Conservation (phyloP, 305 asterid genomes). For the Solanum hybrid region DNA sequence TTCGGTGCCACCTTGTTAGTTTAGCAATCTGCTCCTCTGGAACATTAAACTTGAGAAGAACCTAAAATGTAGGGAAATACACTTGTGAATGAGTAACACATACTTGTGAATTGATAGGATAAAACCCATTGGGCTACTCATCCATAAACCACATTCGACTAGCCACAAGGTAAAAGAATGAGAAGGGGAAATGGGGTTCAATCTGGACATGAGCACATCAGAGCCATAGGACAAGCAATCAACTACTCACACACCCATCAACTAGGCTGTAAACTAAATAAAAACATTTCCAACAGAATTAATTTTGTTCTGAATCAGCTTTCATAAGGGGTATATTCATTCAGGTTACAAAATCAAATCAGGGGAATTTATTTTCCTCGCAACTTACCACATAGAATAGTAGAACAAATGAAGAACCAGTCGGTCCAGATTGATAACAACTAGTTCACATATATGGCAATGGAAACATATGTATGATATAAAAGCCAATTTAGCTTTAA, state of each 20-base stretch:
- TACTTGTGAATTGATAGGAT: neutral
- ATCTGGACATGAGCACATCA: constrained; percentile 1
- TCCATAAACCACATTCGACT: neutral
- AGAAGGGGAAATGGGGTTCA: neutral
- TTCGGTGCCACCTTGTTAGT: constrained; percentile 94
- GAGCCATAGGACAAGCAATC: neutral
- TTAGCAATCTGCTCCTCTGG: constrained; percentile 90
- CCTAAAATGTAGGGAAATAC: constrained; percentile 36
- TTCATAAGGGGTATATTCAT: neutral
- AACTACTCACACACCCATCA: neutral
- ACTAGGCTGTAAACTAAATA: neutral
- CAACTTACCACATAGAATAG: neutral
- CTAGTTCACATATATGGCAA: neutral
- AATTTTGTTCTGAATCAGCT: neutral
- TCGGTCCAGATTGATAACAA: neutral
- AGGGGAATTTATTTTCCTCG: neutral
- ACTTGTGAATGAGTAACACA: neutral
- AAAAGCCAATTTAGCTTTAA: neutral
- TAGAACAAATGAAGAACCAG: neutral
- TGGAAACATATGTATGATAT: neutral
- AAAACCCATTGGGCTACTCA: neutral
- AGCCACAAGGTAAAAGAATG: neutral
- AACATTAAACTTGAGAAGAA: constrained; percentile 88
- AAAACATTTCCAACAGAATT: neutral
- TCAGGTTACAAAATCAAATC: neutral